Evolutionary conservation across 805 yeast genomes (phyloP).

Genomic region (Wickerhamiella cacticola): DNA sequence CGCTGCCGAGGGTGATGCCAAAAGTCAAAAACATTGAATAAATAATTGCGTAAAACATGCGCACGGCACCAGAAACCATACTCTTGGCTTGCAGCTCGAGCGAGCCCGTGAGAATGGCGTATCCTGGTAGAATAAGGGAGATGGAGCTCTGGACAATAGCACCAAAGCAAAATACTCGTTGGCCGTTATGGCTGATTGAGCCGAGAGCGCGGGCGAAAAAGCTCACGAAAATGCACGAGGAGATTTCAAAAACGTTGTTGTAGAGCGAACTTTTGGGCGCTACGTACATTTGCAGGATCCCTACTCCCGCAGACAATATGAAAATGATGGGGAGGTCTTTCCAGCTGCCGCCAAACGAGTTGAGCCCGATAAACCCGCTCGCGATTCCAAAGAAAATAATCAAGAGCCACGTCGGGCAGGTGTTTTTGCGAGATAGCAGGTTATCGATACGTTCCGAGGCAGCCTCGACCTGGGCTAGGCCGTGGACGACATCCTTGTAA

Average conservation of each 20-base stretch:
- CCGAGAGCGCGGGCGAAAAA: conserved; percentile 85
- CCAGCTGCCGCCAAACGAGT: conserved; percentile 89
- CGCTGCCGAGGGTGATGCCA: conserved; percentile 90
- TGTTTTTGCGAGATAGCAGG: conserved; percentile 45
- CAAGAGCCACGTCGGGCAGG: conserved; percentile 65
- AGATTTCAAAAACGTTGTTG: conserved; percentile 82
- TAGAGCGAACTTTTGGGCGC: conserved; percentile 75
- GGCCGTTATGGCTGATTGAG: conserved; percentile 45
- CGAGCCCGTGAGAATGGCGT: conserved; percentile 84
- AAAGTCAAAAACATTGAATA: conserved; percentile 84
- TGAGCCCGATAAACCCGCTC: conserved; percentile 70
- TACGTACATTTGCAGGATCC: conserved; percentile 64
- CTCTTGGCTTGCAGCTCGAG: conserved; percentile 85
- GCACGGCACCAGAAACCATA: conserved; percentile 82
- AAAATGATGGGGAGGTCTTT: conserved; percentile 72
- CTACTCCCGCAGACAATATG: conserved; percentile 70
- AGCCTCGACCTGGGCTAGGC: conserved; percentile 74
- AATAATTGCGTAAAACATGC: conserved; percentile 94
- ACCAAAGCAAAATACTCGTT: conserved; percentile 59
- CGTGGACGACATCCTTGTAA: conserved; percentile 85
- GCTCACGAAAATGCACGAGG: conserved; percentile 79
- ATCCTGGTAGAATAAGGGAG: conserved; percentile 87
- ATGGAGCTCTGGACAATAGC: conserved; percentile 83
- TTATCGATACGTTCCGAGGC: conserved; percentile 64
- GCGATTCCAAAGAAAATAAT: conserved; percentile 71